Conservation (phyloP, 2,329 filamentous ascomycete genomes). For the Nemania sp. region DNA sequence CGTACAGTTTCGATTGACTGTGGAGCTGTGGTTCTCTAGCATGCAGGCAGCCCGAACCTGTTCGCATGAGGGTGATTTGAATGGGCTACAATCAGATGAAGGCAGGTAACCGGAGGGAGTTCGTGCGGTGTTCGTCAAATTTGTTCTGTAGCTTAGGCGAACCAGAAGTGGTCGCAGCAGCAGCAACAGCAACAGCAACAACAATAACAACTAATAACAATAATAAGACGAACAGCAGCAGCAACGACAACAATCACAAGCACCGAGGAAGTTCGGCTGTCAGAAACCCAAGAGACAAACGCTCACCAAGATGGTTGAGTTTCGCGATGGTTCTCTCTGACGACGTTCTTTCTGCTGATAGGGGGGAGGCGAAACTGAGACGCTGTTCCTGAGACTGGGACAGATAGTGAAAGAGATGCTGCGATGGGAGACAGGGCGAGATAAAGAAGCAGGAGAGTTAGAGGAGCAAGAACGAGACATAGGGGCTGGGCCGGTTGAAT, state of each 20-base stretch:
- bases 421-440: conserved; percentile 33
- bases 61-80: conserved; percentile 48
- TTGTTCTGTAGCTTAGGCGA: conserved; percentile 38
- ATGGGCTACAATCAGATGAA: conserved; percentile 44
- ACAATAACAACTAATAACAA: too few species aligned
- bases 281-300: conserved; percentile 38
- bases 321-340: not conserved
- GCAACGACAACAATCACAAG: not conserved
- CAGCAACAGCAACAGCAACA: conserved; percentile 23
- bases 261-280: conserved; percentile 33
- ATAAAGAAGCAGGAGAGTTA: conserved; percentile 36
- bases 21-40: conserved; percentile 45
- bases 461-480: conserved; percentile 36
- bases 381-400: conserved; percentile 39
- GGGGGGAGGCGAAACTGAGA: conserved; percentile 33
- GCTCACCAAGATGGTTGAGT: conserved; percentile 14
- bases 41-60: conserved; percentile 53
- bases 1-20: conserved; percentile 30
- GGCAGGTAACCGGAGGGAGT: conserved; percentile 43
- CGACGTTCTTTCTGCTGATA: conserved; percentile 9
- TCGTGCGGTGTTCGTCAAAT: conserved; percentile 38
- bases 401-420: conserved; percentile 25
- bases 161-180: conserved; percentile 30
- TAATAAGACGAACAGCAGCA: too few species aligned
- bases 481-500: conserved; percentile 34